Percentiles rank a stretch among this genome's conserved stretches.
These are phyloP conservation scores for Colletotrichum agaves DNA, from an alignment of 2,329 filamentous ascomycete genomes.

Conservation along the genomic window DNA sequence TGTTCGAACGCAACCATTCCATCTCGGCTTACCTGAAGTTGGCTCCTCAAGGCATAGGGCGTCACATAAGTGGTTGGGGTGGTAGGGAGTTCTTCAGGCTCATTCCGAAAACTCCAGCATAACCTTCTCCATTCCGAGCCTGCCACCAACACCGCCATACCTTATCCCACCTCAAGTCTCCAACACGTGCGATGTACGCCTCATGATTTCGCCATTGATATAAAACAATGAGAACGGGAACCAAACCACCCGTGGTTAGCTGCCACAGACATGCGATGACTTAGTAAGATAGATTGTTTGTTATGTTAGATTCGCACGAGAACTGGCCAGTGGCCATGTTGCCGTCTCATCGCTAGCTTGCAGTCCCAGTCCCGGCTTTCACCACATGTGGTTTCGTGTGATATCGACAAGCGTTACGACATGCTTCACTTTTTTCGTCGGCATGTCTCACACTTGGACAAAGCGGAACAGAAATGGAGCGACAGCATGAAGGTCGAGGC, in stretches of 20 bases:
- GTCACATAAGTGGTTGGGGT: neutral
- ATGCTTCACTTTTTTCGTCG: no score
- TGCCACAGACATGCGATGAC: neutral
- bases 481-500: no score
- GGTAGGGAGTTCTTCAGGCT: neutral
- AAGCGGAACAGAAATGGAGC: no score
- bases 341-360: neutral
- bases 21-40: no score
- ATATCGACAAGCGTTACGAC: no score
- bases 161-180: constrained; percentile 3
- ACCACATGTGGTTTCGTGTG: no score
- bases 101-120: neutral
- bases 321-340: no score
- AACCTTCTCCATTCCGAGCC: neutral
- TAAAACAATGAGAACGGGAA: neutral
- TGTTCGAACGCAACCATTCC: no score
- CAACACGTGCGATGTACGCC: neutral
- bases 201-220: neutral
- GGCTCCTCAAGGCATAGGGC: no score
- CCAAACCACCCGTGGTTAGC: neutral
- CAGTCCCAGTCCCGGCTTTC: no score
- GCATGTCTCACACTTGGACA: no score
- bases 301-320: neutral
- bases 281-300: constrained; percentile 1
- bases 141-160: neutral